phyloP scores from a whole-genome alignment of 1,139 yeast genomes.

The Taphrina sp. region DNA sequence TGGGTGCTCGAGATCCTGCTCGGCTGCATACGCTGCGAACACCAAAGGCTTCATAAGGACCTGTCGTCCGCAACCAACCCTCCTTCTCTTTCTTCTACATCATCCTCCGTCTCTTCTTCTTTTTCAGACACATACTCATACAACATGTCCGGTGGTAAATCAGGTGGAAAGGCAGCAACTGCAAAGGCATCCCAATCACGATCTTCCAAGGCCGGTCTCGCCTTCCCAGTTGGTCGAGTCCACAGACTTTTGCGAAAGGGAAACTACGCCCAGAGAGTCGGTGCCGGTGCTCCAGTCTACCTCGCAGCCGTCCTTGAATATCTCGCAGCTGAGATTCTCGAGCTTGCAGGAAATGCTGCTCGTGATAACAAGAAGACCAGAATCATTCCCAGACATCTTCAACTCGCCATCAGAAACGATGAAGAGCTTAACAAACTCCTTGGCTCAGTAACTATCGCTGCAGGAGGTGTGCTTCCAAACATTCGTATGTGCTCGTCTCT shows the following conservation, averaged over 20 bases:
- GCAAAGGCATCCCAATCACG: slow-evolving; percentile 96
- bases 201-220: slow-evolving; percentile 97
- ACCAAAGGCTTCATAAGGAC: too few species aligned
- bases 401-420: slow-evolving; percentile 97
- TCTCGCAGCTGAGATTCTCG: slow-evolving; percentile 94
- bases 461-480: slow-evolving; percentile 98
- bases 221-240: slow-evolving; percentile 99
- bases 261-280: slow-evolving; percentile 98
- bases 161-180: slow-evolving; percentile 88
- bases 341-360: slow-evolving; percentile 98
- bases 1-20: too few species aligned
- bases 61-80: too few species aligned
- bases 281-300: slow-evolving; percentile 85
- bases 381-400: slow-evolving; percentile 97
- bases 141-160: slow-evolving; percentile 75
- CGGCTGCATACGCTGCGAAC: too few species aligned
- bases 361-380: slow-evolving; percentile 98
- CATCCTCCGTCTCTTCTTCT: slow-evolving; percentile 8
- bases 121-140: neutral
- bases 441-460: slow-evolving; percentile 93
- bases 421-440: slow-evolving; percentile 91
- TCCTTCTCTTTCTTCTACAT: slow-evolving; percentile 2
- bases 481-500: slow-evolving; percentile 37
- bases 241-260: slow-evolving; percentile 97
- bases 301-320: slow-evolving; percentile 95